phyloP scores from a whole-genome alignment of 805 yeast genomes.

The Suhomyces prunicola region DNA sequence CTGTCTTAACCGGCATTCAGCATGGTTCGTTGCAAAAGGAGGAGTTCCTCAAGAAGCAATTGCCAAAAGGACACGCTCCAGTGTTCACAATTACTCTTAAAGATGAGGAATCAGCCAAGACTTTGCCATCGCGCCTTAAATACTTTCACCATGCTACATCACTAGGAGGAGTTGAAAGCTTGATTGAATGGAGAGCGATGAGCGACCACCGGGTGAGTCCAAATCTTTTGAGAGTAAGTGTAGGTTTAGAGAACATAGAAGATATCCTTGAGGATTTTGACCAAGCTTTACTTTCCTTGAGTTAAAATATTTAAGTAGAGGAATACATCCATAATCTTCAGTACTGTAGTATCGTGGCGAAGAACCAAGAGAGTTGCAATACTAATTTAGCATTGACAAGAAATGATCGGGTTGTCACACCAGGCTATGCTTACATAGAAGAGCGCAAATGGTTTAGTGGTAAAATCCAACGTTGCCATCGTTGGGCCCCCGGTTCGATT shows the following conservation, averaged over 20 bases:
- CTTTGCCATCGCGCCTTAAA: slow-evolving; percentile 61
- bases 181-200: slow-evolving; percentile 87
- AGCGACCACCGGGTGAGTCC: slow-evolving; percentile 54
- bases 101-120: slow-evolving; percentile 52
- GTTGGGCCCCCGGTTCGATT: slow-evolving; percentile 24
- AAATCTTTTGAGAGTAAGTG: slow-evolving; percentile 66
- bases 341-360: no score
- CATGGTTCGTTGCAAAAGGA: slow-evolving; percentile 82
- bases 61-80: slow-evolving; percentile 64
- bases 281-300: background rate
- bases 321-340: no score
- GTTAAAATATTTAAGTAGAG: background rate
- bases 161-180: slow-evolving; percentile 86
- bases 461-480: slow-evolving; percentile 23
- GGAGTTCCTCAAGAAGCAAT: slow-evolving; percentile 60
- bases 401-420: no score
- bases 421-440: background rate
- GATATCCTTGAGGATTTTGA: slow-evolving; percentile 67
- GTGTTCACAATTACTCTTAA: slow-evolving; percentile 65
- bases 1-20: slow-evolving; percentile 49
- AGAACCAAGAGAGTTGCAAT: no score
- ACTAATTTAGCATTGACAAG: no score
- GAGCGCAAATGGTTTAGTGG: slow-evolving; percentile 21
- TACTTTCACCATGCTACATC: slow-evolving; percentile 90
- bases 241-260: slow-evolving; percentile 74